These are phyloP conservation scores for Podaxis sp. DNA, from an alignment of 768 basidiomycete species.

Conservation along the genomic window DNA sequence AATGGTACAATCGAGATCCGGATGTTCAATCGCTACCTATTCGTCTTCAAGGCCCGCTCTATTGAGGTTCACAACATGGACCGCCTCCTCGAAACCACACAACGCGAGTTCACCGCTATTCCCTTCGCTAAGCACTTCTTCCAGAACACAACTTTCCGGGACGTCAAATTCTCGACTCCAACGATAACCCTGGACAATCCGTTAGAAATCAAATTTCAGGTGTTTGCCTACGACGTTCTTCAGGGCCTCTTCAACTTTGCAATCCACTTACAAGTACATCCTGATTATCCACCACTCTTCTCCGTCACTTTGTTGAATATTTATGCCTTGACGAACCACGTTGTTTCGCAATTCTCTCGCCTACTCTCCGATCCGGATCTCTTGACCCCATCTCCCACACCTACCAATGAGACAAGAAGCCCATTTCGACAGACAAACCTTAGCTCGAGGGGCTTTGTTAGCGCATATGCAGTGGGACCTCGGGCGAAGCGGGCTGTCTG, in stretches of 20 bases:
- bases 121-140: slow-evolving; percentile 22
- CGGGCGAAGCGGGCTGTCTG: slow-evolving; percentile 53
- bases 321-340: slow-evolving; percentile 36
- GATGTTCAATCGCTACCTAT: slow-evolving; percentile 47
- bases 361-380: slow-evolving; percentile 3
- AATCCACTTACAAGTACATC: slow-evolving; percentile 25
- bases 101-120: neutral
- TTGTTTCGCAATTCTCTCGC: slow-evolving; percentile 14
- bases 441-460: slow-evolving; percentile 44
- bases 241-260: slow-evolving; percentile 52
- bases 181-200: neutral
- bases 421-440: slow-evolving; percentile 8
- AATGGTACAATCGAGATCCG: slow-evolving; percentile 40
- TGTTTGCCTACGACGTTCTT: slow-evolving; percentile 44
- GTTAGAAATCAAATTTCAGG: slow-evolving; percentile 24
- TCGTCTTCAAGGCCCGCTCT: slow-evolving; percentile 50
- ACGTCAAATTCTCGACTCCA: slow-evolving; percentile 36
- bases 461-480: slow-evolving; percentile 44
- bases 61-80: slow-evolving; percentile 39
- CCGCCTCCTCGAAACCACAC: slow-evolving; percentile 18
- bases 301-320: slow-evolving; percentile 42
- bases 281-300: slow-evolving; percentile 13
- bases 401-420: neutral
- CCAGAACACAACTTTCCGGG: slow-evolving; percentile 37
- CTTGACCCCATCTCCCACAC: slow-evolving; percentile 10